Percentiles rank a stretch among this genome's conserved stretches.
These are phyloP conservation scores for Crithidia expoeki DNA, from an alignment of 208 protist species.

Conservation along the genomic window DNA sequence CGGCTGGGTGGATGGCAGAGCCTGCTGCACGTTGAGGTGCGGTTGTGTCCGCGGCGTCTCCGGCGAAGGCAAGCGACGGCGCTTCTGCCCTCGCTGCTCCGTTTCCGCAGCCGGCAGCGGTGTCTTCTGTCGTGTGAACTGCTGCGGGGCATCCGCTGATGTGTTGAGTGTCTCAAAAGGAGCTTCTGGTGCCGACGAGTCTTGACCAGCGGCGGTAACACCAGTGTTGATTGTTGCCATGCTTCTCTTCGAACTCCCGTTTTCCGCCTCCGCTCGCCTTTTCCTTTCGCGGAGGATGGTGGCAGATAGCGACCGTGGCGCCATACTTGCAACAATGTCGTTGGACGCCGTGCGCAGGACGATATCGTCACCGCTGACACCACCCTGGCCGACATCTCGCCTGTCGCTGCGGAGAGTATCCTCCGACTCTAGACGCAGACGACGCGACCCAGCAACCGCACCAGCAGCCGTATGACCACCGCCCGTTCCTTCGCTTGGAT, in stretches of 20 bases:
- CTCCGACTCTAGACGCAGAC: slow-evolving; percentile 55
- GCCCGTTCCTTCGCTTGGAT: not conserved
- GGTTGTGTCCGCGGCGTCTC: not conserved
- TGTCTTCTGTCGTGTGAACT: not conserved
- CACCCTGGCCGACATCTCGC: too few species aligned
- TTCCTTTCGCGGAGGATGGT: slow-evolving; percentile 25
- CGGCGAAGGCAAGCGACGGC: slow-evolving; percentile 5
- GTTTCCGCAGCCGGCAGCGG: not conserved
- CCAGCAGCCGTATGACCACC: not conserved
- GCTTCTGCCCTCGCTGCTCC: slow-evolving; percentile 6
- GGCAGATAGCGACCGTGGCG: slow-evolving; percentile 19
- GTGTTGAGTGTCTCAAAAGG: not conserved
- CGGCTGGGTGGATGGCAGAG: too few species aligned
- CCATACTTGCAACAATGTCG: not conserved
- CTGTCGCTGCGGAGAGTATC: slow-evolving; percentile 41
- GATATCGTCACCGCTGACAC: too few species aligned
- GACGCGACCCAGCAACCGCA: slow-evolving; percentile 2
- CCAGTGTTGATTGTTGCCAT: not conserved
- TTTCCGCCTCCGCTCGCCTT: slow-evolving; percentile 16
- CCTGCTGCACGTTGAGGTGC: slow-evolving; percentile 4
- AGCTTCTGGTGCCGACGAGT: not conserved
- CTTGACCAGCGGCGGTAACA: not conserved
- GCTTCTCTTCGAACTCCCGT: too few species aligned
- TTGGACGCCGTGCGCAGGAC: not conserved
- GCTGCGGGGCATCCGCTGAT: not conserved